Base-by-base conservation (phyloP, 331 rosid species). In the Quercus lobata region DNA sequence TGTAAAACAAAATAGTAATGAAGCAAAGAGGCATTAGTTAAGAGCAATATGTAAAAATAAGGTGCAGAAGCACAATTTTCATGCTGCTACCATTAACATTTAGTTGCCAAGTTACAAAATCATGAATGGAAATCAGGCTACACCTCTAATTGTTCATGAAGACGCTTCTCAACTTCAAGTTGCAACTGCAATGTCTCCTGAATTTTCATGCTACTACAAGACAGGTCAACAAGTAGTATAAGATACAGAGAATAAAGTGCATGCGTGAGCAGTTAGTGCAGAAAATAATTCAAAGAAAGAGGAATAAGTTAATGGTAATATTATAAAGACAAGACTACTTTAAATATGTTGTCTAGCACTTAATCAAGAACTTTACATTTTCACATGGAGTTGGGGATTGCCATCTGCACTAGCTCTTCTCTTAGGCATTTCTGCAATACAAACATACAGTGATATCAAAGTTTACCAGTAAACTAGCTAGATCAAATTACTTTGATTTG, bases 131-230 rank as follows among this genome's bases (percentile, higher is more conserved):
- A 61, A 61, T 24, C 27, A 14, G 37, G 34, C 5, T 63, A 30
- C 32, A 88, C 91, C 91, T 85, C 80, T 69, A 81, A 72, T 74
- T 88, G 91, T 53, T 85, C 84, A 15, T 49, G 49, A 73, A 88
- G 79, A 30, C 85, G 82, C 57, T 54, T 85, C 77, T 74, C 53
- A 22, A 85, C 82, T 60, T 85, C 91, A 56, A 76, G 70, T 30
- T 88, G 91, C 19, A 88, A 74, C 54, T 81, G 77, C 3, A 52
- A 44, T 63, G 91, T 76, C 69, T 85, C 89, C 78, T 85, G 87
- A 7, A 88, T 85, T 81, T 85, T 84, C 81, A 29, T 81, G 2
- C 74, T 76, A 75, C 89, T 85, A 76, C 54, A 16, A 70, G 68
- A 63, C 32, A 21, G 25, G 66, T 60, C 32, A 9, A 60, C 34